Conservation (phyloP, 306 rosid species). For the Trifolium subterraneum region DNA sequence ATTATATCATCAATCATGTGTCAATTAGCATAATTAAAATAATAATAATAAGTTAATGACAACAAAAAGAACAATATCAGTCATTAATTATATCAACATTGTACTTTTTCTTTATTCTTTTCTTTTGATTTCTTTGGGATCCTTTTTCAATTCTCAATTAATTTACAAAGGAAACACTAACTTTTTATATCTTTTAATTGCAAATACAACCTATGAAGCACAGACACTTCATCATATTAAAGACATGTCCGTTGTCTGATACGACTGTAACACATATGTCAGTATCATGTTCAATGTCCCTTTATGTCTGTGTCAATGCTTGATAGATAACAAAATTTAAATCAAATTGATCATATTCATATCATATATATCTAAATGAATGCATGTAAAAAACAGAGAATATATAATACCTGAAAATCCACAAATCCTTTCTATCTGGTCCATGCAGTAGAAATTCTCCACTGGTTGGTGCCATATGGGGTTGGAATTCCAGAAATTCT, state of each 20-base stretch:
- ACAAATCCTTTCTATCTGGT: slow-evolving; percentile 54
- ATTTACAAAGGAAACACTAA: slow-evolving; percentile 19
- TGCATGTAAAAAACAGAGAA: not conserved
- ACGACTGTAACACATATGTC: not conserved
- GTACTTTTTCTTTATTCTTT: slow-evolving; percentile 24
- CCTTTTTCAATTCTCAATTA: slow-evolving; percentile 31
- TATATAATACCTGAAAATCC: slow-evolving; percentile 53
- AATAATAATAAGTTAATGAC: not conserved
- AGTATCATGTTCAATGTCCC: not conserved
- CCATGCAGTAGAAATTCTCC: slow-evolving; percentile 63
- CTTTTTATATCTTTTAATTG: slow-evolving; percentile 25
- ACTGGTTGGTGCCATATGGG: slow-evolving; percentile 54
- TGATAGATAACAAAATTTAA: not conserved
- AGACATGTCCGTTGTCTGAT: not conserved
- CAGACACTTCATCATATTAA: not conserved
- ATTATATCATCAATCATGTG: not conserved
- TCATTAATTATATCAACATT: slow-evolving; percentile 20
- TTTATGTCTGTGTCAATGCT: not conserved
- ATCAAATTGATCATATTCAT: slow-evolving; percentile 2
- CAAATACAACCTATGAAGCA: not conserved
- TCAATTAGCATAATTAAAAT: slow-evolving; percentile 22
- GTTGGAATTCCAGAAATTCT: slow-evolving; percentile 66
- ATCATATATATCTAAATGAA: slow-evolving; percentile 16
- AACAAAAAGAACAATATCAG: not conserved
- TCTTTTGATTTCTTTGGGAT: slow-evolving; percentile 29